Evolutionary conservation across 2,329 filamentous ascomycete genomes (phyloP), one percentile per base, ranked within the genome.

Genomic region (Stagonosporopsis chrysanthemi): DNA sequence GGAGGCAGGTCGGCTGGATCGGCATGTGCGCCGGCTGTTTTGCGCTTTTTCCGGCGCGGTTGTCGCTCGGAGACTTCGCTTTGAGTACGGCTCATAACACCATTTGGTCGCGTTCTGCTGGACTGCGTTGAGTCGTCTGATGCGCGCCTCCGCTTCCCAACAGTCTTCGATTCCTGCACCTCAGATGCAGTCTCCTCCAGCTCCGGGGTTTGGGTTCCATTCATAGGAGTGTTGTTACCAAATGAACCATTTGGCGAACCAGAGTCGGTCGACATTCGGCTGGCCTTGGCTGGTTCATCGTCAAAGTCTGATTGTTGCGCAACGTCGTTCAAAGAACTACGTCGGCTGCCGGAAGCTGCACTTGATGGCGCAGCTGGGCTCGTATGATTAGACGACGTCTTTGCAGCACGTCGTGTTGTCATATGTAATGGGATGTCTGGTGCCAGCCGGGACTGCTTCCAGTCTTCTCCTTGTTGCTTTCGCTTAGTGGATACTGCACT

Each of bases 381-480:
- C 49, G 67, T 70, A 53, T 71, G 69, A 57, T 70, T 72, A 48
- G 75, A 77, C 48, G 70, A 72, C 58, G 70, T 73, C 61, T 74
- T 75, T 66, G 74, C 73, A 70, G 75, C 75, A 66, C 74, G 74
- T 55, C 80, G 76, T 47, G 79, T 82, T 55, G 77, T 81, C 80
- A 82, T 82, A 70, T 81, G 79, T 67, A 81, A 72, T 50, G 79
- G 78, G 70, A 77, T 75, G 58, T 79, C 79, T 62, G 79, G 79
- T 70, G 78, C 76, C 61, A 81, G 78, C 64, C 78, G 72, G 63
- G 74, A 74, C 60, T 58, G 56, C 50, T 58, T 58, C 50, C 49
- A 58, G 55, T 58, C 55, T 57, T 58, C 55, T 58, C 56, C 56
- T 58, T 50, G 49, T 58, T 53, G 49, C 49, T 58, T 70, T 76